A percentile compares a stretch with the other conserved stretches of the same genome.
Conservation (phyloP, 2,329 filamentous ascomycete species). For the Pochonia chlamydosporia region DNA sequence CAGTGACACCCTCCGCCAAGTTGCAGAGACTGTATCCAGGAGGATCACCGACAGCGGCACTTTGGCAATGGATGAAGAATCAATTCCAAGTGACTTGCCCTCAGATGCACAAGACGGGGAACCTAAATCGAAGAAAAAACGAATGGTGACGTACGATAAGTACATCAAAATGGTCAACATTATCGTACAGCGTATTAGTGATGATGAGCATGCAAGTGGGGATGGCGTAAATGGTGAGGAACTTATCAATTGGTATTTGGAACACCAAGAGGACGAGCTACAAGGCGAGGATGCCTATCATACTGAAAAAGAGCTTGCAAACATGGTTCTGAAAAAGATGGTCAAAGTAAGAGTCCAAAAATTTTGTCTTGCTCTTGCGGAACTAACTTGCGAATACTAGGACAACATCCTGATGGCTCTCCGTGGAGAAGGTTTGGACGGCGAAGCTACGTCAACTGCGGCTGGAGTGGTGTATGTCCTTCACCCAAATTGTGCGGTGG, state of each 20-base stretch:
- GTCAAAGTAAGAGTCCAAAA: conserved; percentile 65
- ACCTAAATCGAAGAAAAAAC: conserved; percentile 60
- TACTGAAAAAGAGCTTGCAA: conserved; percentile 64
- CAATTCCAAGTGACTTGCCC: conserved; percentile 28
- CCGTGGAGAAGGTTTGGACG: conserved; percentile 53
- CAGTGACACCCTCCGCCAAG: conserved; percentile 37
- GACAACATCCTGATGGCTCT: conserved; percentile 87
- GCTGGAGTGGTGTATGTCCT: conserved; percentile 68
- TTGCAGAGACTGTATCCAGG: conserved; percentile 33
- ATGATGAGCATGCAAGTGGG: conserved; percentile 69
- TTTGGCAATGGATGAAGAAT: conserved; percentile 31
- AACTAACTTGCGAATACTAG: conserved; percentile 44
- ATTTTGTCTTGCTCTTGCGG: neutral
- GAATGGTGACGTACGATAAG: conserved; percentile 91
- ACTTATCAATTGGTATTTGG: conserved; percentile 83
- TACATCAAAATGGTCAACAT: conserved; percentile 87
- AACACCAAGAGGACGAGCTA: conserved; percentile 81
- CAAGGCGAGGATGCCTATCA: conserved; percentile 76
- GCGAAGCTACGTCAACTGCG: conserved; percentile 35
- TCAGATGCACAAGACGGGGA: too few relatives aligned
- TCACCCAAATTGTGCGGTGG: conserved; percentile 88
- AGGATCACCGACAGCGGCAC: conserved; percentile 40
- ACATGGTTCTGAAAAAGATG: conserved; percentile 90
- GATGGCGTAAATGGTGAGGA: conserved; percentile 83
- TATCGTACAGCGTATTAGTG: conserved; percentile 75